phyloP scores from a whole-genome alignment of 306 rosid species.

The Glycine tomentella region DNA sequence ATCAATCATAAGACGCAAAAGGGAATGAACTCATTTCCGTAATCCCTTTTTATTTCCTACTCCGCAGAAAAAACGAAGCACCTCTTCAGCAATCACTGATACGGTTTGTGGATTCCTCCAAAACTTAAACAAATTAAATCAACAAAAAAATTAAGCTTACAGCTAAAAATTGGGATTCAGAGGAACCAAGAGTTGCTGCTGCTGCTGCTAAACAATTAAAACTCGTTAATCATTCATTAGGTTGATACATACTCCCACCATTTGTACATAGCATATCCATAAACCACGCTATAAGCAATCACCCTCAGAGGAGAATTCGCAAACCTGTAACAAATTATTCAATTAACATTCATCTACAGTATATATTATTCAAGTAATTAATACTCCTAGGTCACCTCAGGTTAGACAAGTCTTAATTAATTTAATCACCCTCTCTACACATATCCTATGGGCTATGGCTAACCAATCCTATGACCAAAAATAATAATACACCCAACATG shows the following conservation, averaged over 20 bases:
- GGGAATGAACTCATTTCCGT: too few species aligned
- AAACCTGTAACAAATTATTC: conserved; percentile 61
- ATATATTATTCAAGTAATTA: background rate
- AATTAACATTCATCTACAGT: background rate
- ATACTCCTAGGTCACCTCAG: background rate
- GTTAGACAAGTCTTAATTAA: background rate
- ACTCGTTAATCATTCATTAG: conserved; percentile 27
- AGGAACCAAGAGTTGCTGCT: background rate
- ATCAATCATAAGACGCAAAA: background rate
- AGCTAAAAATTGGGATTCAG: background rate
- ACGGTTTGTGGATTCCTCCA: conserved; percentile 20
- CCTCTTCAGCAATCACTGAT: background rate
- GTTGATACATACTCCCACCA: conserved; percentile 83
- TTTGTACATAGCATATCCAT: conserved; percentile 74
- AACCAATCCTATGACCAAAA: too few species aligned
- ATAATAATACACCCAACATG: too few species aligned
- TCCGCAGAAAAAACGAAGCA: conserved; percentile 8
- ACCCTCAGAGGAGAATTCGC: conserved; percentile 66
- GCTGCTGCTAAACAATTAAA: background rate
- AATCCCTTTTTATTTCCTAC: background rate
- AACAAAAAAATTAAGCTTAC: conserved; percentile 13
- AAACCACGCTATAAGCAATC: conserved; percentile 60
- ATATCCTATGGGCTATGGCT: background rate
- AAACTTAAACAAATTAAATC: conserved; percentile 17
- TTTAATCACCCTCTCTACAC: background rate